phyloP scores from a whole-genome alignment of 805 yeast species.

The Barnettozyma pratensis region DNA sequence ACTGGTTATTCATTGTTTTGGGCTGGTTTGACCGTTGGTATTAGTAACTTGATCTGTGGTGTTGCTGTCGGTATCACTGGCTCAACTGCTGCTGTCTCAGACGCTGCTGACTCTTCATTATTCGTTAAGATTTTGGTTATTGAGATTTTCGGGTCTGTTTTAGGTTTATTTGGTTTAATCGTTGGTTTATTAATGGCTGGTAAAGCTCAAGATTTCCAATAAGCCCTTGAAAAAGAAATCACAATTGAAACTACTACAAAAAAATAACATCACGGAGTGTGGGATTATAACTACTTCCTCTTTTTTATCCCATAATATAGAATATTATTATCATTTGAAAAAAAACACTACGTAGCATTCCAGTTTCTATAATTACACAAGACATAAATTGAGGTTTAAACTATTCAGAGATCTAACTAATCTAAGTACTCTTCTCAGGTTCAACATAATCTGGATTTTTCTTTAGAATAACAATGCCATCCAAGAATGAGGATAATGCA shows the following conservation, averaged over 20 bases:
- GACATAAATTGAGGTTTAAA: background rate
- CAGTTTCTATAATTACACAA: too few species aligned
- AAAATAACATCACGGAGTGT: too few species aligned
- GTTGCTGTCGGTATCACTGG: slow-evolving; percentile 97
- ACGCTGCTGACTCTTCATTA: slow-evolving; percentile 93
- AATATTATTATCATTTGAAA: too few species aligned
- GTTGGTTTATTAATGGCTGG: slow-evolving; percentile 97
- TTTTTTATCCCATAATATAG: background rate
- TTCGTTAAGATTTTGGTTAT: slow-evolving; percentile 95
- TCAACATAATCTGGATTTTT: slow-evolving; percentile 84
- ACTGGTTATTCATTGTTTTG: slow-evolving; percentile 95
- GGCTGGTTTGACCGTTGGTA: slow-evolving; percentile 97
- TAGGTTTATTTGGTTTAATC: slow-evolving; percentile 93
- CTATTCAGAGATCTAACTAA: too few species aligned
- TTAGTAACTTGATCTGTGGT: slow-evolving; percentile 92
- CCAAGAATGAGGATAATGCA: slow-evolving; percentile 74
- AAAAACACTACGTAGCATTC: background rate
- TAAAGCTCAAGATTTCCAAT: slow-evolving; percentile 84
- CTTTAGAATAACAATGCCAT: slow-evolving; percentile 88
- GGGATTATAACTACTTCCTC: background rate
- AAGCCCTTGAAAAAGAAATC: slow-evolving; percentile 2
- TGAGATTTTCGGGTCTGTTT: slow-evolving; percentile 94
- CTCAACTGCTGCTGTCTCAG: slow-evolving; percentile 96
- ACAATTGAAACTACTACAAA: too few species aligned
- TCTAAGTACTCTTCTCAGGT: slow-evolving; percentile 33